A percentile compares a stretch with the other conserved stretches of the same genome.
Conservation (phyloP, 345 rosid species). For the Dovyalis caffra region DNA sequence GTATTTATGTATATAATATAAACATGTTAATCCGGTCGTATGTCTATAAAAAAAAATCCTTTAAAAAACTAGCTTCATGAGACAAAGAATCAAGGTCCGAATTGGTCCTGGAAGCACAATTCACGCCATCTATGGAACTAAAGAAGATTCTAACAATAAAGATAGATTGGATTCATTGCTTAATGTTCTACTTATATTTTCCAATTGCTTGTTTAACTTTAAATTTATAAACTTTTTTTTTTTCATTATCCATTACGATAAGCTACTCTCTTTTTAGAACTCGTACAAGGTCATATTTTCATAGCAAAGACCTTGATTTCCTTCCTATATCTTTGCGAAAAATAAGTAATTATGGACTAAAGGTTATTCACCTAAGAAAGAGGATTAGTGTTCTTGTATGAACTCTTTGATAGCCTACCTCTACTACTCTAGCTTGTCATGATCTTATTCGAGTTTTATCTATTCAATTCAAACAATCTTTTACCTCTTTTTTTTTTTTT, state of each 20-base stretch:
- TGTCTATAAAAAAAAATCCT: background rate
- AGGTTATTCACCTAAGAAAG: background rate
- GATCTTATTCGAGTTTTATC: background rate
- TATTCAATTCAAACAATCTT: background rate
- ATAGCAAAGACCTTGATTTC: background rate
- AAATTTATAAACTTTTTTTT: background rate
- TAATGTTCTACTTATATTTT: background rate
- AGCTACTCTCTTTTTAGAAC: background rate
- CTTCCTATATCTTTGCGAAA: background rate
- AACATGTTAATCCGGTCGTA: background rate
- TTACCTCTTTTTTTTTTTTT: too few relatives aligned
- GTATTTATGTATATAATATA: background rate
- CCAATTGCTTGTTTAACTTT: background rate
- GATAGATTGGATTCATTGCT: background rate
- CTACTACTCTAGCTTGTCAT: background rate
- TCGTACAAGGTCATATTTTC: background rate
- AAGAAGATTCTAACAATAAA: background rate
- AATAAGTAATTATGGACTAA: background rate
- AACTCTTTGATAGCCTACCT: background rate
- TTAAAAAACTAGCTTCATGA: background rate
- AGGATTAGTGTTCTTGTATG: background rate
- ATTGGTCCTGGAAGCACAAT: constrained; percentile 10
- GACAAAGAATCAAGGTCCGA: background rate
- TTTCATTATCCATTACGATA: background rate
- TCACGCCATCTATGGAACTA: background rate